Evolutionary conservation across 2,329 filamentous ascomycete species (phyloP), one percentile per base, ranked within the genome.

Genomic region (Colletotrichum sp.): DNA sequence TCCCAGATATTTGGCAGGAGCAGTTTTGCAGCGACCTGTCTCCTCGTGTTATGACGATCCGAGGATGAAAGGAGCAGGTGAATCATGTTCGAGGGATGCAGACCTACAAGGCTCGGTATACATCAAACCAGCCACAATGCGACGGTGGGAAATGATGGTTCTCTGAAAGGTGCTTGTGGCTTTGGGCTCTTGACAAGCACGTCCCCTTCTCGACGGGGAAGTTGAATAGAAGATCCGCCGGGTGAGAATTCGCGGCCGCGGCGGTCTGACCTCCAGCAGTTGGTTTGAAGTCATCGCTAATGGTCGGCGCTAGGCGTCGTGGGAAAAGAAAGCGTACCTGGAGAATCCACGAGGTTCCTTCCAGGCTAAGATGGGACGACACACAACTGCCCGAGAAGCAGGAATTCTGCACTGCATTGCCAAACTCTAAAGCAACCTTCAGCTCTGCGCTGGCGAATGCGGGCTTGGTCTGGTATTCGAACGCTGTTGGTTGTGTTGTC

Each of bases 341-440:
- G 59, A 61, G 52, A 75, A 69, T 59, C 64, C 55, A 72, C 59
- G 64, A 72, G n/a, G 72, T 64, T 68, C 61, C 68, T 68, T 16
- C 52, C 59, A 43, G 52, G 43, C 48, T 69, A 60, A 72, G 59
- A 75, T 34, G 72, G 65, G 72, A 75, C 72, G 64, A 67, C 72
- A 28, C 26, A 32, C 55, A 39, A 39, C 48, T n/a, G 43, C 43
- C 57, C 63, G 48, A 61, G 63, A 68, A 39, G 43, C 68, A 48
- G 72, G 65, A 59, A 48, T 57, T 63, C 57, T 64, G 48, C 52
- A 52, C 43, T 43, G 57, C 59, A 26, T 59, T 68, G 57, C 36
- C 61, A 71, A 75, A 75, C 72, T 75, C 60, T 77, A 77, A 77
- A 75, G 60, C 59, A 75, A 68, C 68, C 36, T 72, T 65, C 68